Evolutionary conservation across 2,329 filamentous ascomycete species (phyloP).

Genomic region (Penicillium glabrum): DNA sequence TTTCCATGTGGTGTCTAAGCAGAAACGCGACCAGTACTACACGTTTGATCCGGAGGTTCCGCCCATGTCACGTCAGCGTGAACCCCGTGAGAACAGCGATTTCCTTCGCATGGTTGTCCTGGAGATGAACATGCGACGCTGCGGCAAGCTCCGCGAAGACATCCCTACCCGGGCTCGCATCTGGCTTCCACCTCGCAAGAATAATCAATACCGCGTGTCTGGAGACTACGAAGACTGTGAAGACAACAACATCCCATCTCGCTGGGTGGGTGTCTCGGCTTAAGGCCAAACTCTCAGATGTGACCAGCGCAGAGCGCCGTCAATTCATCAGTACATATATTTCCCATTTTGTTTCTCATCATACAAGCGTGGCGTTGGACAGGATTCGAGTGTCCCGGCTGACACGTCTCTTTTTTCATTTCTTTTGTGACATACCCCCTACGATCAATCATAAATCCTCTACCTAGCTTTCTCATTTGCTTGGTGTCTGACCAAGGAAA

Average conservation of each 20-base stretch:
- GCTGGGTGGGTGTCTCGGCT: conserved; percentile 23
- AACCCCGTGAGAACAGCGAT: conserved; percentile 63
- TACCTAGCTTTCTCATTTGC: neutral
- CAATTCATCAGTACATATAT: conserved; percentile 13
- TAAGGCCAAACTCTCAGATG: neutral
- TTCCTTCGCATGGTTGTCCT: conserved; percentile 65
- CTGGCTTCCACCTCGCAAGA: conserved; percentile 59
- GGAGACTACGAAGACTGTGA: conserved; percentile 24
- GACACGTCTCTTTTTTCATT: conserved; percentile 13
- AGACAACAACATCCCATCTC: conserved; percentile 22
- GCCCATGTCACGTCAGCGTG: conserved; percentile 56
- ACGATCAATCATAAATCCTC: neutral
- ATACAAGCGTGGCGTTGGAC: conserved; percentile 23
- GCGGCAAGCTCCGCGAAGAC: conserved; percentile 60
- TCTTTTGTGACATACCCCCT: conserved; percentile 9
- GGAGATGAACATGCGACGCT: conserved; percentile 67
- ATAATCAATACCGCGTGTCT: conserved; percentile 16
- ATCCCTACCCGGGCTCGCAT: conserved; percentile 56
- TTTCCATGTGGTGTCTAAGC: conserved; percentile 42
- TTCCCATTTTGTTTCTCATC: neutral
- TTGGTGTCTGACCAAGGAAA: neutral
- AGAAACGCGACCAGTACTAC: conserved; percentile 41
- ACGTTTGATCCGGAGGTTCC: conserved; percentile 35
- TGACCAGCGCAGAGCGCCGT: conserved; percentile 16
- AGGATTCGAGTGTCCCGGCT: conserved; percentile 14